phyloP scores from a whole-genome alignment of 2,329 filamentous ascomycete genomes.

The Beauveria bassiana region DNA sequence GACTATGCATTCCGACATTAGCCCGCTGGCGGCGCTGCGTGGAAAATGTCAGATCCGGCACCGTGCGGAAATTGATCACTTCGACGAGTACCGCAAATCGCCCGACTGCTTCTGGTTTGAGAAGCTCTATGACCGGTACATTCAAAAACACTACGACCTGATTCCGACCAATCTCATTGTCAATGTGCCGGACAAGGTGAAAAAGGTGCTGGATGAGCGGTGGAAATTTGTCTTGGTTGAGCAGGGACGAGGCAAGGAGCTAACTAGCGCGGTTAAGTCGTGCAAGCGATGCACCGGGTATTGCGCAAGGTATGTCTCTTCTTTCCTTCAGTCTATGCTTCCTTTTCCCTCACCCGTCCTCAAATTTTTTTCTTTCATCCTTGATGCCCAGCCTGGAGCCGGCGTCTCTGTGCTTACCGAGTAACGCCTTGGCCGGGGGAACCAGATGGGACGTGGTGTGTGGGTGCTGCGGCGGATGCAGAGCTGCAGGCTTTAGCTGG shows the following conservation, averaged over 20 bases:
- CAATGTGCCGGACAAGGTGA: conserved; percentile 91
- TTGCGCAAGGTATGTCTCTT: conserved; percentile 67
- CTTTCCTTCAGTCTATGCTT: conserved; percentile 5
- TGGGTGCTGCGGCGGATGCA: conserved; percentile 8
- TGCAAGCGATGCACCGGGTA: conserved; percentile 90
- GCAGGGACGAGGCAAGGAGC: conserved; percentile 85
- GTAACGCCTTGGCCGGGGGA: conserved; percentile 1
- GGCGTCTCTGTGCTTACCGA: not conserved
- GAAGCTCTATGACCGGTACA: conserved; percentile 96
- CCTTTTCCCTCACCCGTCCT: not conserved
- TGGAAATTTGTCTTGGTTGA: conserved; percentile 97
- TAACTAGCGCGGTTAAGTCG: conserved; percentile 90
- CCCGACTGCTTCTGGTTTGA: conserved; percentile 95
- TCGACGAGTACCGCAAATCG: conserved; percentile 77
- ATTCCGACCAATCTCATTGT: conserved; percentile 88
- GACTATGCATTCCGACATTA: conserved; percentile 97
- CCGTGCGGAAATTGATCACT: conserved; percentile 72
- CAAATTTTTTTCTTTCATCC: not conserved
- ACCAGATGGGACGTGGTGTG: not conserved
- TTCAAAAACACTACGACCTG: conserved; percentile 95
- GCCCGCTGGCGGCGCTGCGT: conserved; percentile 82
- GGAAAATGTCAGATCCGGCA: conserved; percentile 91
- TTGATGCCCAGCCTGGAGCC: not conserved
- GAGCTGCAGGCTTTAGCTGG: conserved; percentile 10
- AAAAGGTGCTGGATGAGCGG: conserved; percentile 88